Conservation (phyloP, 2,329 filamentous ascomycete genomes). For the Aspergillus tubingensis region DNA sequence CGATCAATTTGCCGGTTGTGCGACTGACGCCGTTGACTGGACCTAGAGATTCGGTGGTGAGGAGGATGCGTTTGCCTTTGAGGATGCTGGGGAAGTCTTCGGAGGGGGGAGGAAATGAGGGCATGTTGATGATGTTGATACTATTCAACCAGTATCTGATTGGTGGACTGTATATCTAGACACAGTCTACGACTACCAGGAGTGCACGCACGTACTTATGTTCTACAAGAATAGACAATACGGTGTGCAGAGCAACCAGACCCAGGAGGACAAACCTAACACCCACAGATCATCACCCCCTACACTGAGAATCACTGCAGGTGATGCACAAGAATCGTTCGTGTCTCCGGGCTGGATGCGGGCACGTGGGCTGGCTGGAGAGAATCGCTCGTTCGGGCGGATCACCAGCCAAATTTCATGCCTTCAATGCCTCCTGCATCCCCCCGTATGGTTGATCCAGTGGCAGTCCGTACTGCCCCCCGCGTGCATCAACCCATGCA, state of each 20-base stretch:
- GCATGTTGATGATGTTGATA: not conserved
- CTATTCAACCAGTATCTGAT: too few species aligned
- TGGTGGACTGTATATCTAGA: not conserved
- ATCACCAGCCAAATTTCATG: not conserved
- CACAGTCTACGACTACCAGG: not conserved
- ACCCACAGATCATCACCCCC: too few species aligned
- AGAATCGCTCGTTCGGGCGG: not conserved
- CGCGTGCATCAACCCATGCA: slow-evolving; percentile 14
- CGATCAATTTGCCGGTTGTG: slow-evolving; percentile 69
- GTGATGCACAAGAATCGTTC: not conserved
- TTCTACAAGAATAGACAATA: not conserved
- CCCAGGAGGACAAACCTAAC: too few species aligned
- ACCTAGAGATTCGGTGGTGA: slow-evolving; percentile 71
- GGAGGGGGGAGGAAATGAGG: not conserved
- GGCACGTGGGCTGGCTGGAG: slow-evolving; percentile 12
- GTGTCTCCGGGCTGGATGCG: slow-evolving; percentile 5
- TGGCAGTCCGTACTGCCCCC: slow-evolving; percentile 7
- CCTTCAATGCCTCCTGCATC: not conserved
- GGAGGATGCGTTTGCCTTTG: slow-evolving; percentile 62
- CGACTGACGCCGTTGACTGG: slow-evolving; percentile 73
- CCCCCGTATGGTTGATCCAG: slow-evolving; percentile 1
- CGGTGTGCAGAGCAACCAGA: too few species aligned
- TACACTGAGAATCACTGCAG: too few species aligned
- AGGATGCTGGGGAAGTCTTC: slow-evolving; percentile 49
- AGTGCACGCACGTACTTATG: not conserved